phyloP scores from a whole-genome alignment of 805 yeast genomes.

The Soucietia sequanensis region DNA sequence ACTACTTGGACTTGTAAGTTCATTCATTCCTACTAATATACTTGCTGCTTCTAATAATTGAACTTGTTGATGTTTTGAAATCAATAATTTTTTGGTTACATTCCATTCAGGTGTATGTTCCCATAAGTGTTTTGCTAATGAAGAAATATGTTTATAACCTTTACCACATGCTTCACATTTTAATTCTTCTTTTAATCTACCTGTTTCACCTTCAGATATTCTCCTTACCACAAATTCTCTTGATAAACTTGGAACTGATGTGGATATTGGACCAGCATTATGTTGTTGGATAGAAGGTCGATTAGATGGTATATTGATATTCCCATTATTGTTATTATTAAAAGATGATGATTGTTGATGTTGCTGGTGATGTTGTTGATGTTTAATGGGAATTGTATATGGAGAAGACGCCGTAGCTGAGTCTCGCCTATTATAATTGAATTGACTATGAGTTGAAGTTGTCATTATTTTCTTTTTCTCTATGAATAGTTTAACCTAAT shows the following conservation, averaged over 20 bases:
- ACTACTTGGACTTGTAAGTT: conserved; percentile 13
- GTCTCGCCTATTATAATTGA: conserved; percentile 29
- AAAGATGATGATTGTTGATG: conserved; percentile 4
- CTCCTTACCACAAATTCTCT: conserved; percentile 78
- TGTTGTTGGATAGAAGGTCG: conserved; percentile 6
- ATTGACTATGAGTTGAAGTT: too few species aligned
- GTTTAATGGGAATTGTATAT: conserved; percentile 27
- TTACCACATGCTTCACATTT: conserved; percentile 91
- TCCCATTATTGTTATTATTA: conserved; percentile 5
- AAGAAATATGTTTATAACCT: conserved; percentile 84
- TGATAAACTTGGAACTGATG: conserved; percentile 46
- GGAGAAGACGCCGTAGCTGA: conserved; percentile 21
- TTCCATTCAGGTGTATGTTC: conserved; percentile 96
- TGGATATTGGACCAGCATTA: conserved; percentile 16
- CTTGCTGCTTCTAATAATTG: conserved; percentile 78
- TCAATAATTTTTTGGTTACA: conserved; percentile 73
- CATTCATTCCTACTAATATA: conserved; percentile 74
- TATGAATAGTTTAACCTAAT: too few species aligned
- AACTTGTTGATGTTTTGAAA: conserved; percentile 87
- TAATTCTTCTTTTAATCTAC: conserved; percentile 77
- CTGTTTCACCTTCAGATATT: conserved; percentile 83
- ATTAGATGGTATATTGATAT: neutral
- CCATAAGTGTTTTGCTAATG: conserved; percentile 88
- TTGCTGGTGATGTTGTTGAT: conserved; percentile 15
- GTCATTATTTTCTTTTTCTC: too few species aligned